Evolutionary conservation across 2,329 filamentous ascomycete species (phyloP).

Genomic region (Alternaria viburni): DNA sequence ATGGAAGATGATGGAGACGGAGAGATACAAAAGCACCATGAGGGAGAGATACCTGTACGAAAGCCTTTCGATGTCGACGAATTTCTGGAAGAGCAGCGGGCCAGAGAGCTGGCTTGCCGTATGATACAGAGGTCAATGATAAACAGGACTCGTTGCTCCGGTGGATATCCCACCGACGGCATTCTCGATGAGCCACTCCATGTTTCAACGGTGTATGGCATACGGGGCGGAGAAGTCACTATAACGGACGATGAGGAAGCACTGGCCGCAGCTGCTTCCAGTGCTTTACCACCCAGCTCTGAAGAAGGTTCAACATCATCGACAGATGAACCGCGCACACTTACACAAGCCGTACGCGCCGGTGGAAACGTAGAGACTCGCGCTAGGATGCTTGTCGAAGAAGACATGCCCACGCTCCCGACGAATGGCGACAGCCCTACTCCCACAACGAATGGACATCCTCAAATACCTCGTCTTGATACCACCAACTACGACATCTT

Average conservation of each 20-base stretch:
- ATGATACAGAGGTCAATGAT: background rate
- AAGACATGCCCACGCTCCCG: background rate
- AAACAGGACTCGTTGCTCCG: background rate
- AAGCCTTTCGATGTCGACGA: background rate
- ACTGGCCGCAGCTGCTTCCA: background rate
- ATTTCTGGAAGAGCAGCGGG: background rate
- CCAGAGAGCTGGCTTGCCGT: background rate
- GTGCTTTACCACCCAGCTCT: background rate
- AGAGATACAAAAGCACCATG: background rate
- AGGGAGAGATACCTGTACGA: background rate
- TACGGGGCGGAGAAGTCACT: background rate
- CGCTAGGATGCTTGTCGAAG: background rate
- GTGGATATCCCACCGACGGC: accelerated
- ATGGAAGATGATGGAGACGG: background rate
- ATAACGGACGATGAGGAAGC: background rate
- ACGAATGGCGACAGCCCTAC: background rate
- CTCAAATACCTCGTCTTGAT: background rate
- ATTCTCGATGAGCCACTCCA: background rate
- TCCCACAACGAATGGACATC: background rate
- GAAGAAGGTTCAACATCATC: background rate
- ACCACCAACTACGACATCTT: background rate
- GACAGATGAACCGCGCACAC: background rate
- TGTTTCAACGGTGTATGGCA: background rate
- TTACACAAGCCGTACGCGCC: background rate
- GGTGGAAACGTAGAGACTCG: background rate